phyloP scores from a whole-genome alignment of 1,139 yeast genomes.

The Debaryomycetaceae sp. region DNA sequence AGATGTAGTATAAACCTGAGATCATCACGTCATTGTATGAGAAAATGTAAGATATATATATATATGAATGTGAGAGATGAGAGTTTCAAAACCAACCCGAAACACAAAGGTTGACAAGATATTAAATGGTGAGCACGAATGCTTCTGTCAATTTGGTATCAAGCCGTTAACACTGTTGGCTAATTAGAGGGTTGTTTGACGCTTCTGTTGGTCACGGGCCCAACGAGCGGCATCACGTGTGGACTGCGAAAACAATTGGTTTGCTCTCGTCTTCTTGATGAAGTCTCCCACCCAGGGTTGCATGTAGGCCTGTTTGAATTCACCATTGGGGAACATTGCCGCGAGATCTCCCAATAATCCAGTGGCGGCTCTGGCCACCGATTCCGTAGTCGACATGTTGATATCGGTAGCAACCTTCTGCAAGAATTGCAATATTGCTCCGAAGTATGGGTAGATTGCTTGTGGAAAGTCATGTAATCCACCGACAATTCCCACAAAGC shows the following conservation, averaged over 20 bases:
- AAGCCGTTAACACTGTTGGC: background rate
- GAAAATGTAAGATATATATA: too few relatives aligned
- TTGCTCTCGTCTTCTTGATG: slow-evolving; percentile 69
- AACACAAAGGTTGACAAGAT: too few relatives aligned
- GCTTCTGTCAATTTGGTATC: too few relatives aligned
- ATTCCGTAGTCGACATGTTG: slow-evolving; percentile 56
- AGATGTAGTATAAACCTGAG: background rate
- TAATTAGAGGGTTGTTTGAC: slow-evolving; percentile 29
- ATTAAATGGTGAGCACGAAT: too few relatives aligned
- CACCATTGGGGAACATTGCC: slow-evolving; percentile 76
- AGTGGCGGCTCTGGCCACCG: slow-evolving; percentile 72
- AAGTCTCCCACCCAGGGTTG: slow-evolving; percentile 79
- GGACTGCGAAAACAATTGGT: slow-evolving; percentile 54
- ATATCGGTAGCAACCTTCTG: slow-evolving; percentile 58
- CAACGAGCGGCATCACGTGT: slow-evolving; percentile 92
- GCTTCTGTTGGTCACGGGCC: slow-evolving; percentile 88
- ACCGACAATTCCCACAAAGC: slow-evolving; percentile 92
- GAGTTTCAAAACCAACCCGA: background rate
- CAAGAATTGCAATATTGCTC: slow-evolving; percentile 68
- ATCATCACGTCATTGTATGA: too few relatives aligned
- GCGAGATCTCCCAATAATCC: slow-evolving; percentile 93
- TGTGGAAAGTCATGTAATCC: slow-evolving; percentile 75
- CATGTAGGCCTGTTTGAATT: slow-evolving; percentile 59
- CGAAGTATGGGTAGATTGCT: slow-evolving; percentile 60
- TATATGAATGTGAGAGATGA: background rate